Base-by-base conservation (phyloP, 139 green algal species). In the Pleodorina starrii region DNA sequence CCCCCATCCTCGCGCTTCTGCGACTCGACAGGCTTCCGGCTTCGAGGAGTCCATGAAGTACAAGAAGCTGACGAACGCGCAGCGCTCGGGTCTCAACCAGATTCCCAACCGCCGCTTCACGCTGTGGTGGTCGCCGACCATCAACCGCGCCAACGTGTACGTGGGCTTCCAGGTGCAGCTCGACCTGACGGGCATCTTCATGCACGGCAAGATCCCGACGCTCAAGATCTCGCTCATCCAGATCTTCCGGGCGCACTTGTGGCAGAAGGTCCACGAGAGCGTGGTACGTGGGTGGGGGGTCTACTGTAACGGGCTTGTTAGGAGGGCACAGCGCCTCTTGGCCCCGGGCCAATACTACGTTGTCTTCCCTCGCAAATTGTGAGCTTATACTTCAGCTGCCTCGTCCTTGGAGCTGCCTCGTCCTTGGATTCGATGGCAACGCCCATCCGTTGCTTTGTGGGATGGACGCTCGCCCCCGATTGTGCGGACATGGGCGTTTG, bases 111-210 rank as follows among this genome's bases (percentile, higher is more conserved):
- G 98, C 81, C 96, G 98, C 88, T 99, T 99, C 96, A 99, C 98
- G 77, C 95, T 99, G 69, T 99, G 98, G 98, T 99, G 98, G 98
- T 97, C 93, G 7, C 98, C 98, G 69, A 99, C 98, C 81, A 99
- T 99, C 96, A 99, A 99, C 94, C 93, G 98, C 57, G 97, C 98
- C 88, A 99, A 99, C 92, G 98, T 99, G 89, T 99, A 99, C 91
- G 98, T 99, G 42, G 98, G 98, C 72, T 99, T 99, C 96, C 98
- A 99, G 91, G 94, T 99, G 88, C 98, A 99, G 95, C 97, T 99
- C 71, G 98, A 99, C 92, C 95, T 99, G n/a, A 99, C 98, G 2
- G 98, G 98, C 91, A 99, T 99, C 92, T 99, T 99, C 96, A 99
- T 99, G 98, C 93, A 95, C 90, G 98, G 98, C 92, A 99, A 99